Conservation (phyloP, 208 protist species). For the Tritrichomonas musculus region DNA sequence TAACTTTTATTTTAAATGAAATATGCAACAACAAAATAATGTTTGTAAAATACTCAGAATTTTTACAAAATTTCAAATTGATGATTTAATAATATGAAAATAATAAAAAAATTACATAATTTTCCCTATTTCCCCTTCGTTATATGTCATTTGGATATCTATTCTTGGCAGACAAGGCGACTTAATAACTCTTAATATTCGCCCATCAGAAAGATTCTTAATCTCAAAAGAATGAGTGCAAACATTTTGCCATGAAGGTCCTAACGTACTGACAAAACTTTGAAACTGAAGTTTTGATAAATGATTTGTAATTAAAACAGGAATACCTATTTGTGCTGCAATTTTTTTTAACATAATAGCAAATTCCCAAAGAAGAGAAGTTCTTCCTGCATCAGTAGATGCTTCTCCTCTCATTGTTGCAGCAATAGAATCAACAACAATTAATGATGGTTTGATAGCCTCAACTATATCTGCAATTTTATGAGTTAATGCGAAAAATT, state of each 20-base stretch:
- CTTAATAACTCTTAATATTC: background rate
- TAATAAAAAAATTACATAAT: too few species aligned
- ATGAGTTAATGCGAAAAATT: background rate
- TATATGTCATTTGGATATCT: background rate
- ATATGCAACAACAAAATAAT: too few species aligned
- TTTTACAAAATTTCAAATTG: too few species aligned
- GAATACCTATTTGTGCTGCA: background rate
- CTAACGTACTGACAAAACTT: background rate
- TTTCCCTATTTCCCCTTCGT: too few species aligned
- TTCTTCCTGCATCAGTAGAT: background rate
- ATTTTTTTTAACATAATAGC: background rate
- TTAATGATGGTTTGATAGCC: background rate
- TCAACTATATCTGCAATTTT: background rate
- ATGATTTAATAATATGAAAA: too few species aligned
- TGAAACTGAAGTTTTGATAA: background rate
- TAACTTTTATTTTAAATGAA: too few species aligned
- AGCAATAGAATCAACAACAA: conserved; percentile 16
- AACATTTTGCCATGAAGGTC: background rate
- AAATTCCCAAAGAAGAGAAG: background rate
- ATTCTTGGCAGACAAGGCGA: background rate
- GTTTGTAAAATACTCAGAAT: too few species aligned
- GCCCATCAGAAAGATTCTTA: background rate
- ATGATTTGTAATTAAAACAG: conserved; percentile 17
- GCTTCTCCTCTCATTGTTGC: background rate
- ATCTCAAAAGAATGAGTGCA: background rate